Evolutionary conservation across 371 early-diverging fungal genomes (phyloP).

Genomic region (Dinochytrium kinnereticum): DNA sequence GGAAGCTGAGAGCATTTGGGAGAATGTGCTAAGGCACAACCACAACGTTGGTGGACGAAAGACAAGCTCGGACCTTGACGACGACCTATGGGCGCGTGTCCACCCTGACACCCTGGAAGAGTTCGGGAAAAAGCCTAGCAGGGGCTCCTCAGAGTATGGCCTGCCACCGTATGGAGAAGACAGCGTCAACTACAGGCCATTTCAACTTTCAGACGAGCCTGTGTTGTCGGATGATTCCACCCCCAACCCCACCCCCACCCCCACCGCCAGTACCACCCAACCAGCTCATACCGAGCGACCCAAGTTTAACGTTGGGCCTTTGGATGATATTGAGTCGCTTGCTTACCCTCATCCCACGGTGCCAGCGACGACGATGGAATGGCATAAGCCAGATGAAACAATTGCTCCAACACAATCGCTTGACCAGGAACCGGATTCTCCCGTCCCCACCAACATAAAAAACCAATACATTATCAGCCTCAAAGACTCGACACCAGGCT

Average conservation of each 20-base stretch:
- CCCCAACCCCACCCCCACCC: background rate
- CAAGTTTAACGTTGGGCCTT: background rate
- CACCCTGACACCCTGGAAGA: no score
- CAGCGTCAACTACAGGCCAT: background rate
- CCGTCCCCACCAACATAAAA: background rate
- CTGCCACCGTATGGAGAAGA: background rate
- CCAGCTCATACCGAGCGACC: background rate
- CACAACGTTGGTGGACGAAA: no score
- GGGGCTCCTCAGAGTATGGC: no score
- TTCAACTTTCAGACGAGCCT: no score
- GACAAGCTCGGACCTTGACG: no score
- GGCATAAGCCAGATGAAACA: background rate
- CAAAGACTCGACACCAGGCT: background rate
- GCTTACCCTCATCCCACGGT: background rate
- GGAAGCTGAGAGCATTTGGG: no score
- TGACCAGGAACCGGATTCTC: background rate
- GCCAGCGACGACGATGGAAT: background rate
- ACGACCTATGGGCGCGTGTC: no score
- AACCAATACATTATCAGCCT: constrained; percentile 6
- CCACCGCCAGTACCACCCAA: background rate
- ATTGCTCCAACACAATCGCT: background rate
- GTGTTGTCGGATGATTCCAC: background rate
- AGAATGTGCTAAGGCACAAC: no score
- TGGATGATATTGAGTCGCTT: background rate
- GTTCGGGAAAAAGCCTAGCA: no score